Evolutionary conservation across 116 monocot genomes (phyloP), one percentile per base, ranked within the genome.

Genomic region (Zostera marina): DNA sequence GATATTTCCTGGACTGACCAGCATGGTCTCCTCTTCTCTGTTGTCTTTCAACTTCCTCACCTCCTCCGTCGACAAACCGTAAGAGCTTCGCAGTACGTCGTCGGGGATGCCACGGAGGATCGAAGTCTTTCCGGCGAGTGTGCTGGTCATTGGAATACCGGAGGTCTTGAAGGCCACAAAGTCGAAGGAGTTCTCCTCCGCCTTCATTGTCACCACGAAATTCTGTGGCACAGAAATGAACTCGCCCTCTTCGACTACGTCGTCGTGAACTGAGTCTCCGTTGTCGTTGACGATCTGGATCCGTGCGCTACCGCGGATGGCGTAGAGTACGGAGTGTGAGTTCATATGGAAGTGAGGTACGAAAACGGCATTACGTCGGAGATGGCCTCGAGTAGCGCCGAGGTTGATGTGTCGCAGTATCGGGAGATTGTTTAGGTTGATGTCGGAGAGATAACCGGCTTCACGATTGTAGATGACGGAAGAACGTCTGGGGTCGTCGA

Each of bases 281-380:
- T 47, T 15, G 67, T 67, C 47, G 15, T 54, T 52, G 0, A 68
- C 79, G 3, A 83, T 61, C 66, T 79, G 79, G 32, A 72, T 26
- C 4, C 60, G 61, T 3, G 56, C 79, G 1, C 58, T 41, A 7
- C 83, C 83, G 10, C 60, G 45, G 1, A 68, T 84, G 1, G 47
- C 65, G 54, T 77, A 74, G 24, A 80, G 23, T 3, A 77, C 16
- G 68, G 51, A 63, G 62, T 84, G 84, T 0, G 80, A 73, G 68
- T 84, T 77, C n/a, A 85, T 47, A 69, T 71, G 55, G 80, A 79
- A 84, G 74, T 66, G 65, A 2, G 84, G 84, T 1, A 73, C 65
- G 0, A 63, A 11, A 6, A 80, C 63, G 7, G 80, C 80, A 17
- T 78, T 75, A 66, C 40, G 63, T 13, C 60, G 43, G 38, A 81